A percentile compares a stretch with the other conserved stretches of the same genome.
Conservation (phyloP, 1,284 basidiomycete species). For the Inonotus hispidus region DNA sequence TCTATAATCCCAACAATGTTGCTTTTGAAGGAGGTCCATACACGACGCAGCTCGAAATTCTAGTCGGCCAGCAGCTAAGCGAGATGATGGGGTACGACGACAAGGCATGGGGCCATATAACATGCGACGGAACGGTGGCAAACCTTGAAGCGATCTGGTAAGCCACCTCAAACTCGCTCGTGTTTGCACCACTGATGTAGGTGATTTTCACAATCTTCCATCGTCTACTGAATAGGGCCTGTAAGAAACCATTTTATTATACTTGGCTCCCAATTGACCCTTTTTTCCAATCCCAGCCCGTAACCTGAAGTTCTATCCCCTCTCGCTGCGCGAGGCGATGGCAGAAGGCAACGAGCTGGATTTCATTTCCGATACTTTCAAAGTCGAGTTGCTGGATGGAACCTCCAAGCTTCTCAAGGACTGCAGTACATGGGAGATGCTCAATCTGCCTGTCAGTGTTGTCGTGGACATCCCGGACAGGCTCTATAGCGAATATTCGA, state of each 20-base stretch:
- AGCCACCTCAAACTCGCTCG: slow-evolving; percentile 16
- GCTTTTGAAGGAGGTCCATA: slow-evolving; percentile 38
- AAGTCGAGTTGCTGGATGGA: slow-evolving; percentile 24
- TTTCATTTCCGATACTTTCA: slow-evolving; percentile 29
- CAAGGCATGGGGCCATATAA: slow-evolving; percentile 40
- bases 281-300: slow-evolving; percentile 23
- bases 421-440: slow-evolving; percentile 29
- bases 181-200: neutral
- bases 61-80: slow-evolving; percentile 39
- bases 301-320: slow-evolving; percentile 38
- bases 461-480: slow-evolving; percentile 28
- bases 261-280: neutral
- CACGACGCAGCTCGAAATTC: slow-evolving; percentile 35
- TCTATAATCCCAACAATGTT: slow-evolving; percentile 43
- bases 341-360: slow-evolving; percentile 24
- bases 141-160: slow-evolving; percentile 46
- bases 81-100: slow-evolving; percentile 36
- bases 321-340: slow-evolving; percentile 32
- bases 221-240: neutral
- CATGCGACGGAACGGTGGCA: slow-evolving; percentile 40
- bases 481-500: slow-evolving; percentile 26
- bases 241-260: neutral
- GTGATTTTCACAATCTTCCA: neutral
- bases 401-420: slow-evolving; percentile 25
- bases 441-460: slow-evolving; percentile 28